A percentile compares a stretch with the other conserved stretches of the same genome.
These are phyloP conservation scores for Colletotrichum lentis DNA, from an alignment of 2,329 filamentous ascomycete species.

Conservation along the genomic window DNA sequence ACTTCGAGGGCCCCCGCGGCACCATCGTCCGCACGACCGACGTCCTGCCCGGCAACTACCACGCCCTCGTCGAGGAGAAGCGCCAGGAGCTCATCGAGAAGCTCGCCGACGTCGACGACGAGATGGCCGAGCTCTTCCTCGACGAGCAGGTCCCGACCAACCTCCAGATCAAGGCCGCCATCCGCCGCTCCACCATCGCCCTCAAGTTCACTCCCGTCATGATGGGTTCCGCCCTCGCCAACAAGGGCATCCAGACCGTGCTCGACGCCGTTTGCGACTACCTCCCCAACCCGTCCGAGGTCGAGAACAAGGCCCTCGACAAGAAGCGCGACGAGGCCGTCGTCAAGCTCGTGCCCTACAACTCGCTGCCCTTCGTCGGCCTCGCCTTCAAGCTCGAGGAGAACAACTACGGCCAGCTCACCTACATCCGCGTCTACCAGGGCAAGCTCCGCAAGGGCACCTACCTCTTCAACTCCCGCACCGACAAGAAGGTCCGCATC, in stretches of 20 bases:
- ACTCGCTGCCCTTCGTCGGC: conserved; percentile 91
- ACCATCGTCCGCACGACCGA: conserved; percentile 79
- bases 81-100: conserved; percentile 89
- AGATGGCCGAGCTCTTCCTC: conserved; percentile 94
- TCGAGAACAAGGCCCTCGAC: conserved; percentile 89
- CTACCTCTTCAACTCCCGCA: conserved; percentile 92
- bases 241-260: conserved; percentile 96
- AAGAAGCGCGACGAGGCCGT: conserved; percentile 78
- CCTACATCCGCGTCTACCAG: conserved; percentile 98
- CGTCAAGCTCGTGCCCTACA: conserved; percentile 91
- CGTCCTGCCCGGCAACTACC: conserved; percentile 82
- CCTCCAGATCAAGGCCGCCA: conserved; percentile 88
- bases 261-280: conserved; percentile 96
- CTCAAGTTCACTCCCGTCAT: conserved; percentile 93
- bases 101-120: conserved; percentile 95
- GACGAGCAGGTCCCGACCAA: conserved; percentile 83
- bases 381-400: conserved; percentile 99
- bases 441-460: conserved; percentile 87
- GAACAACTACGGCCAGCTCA: conserved; percentile 97
- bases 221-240: conserved; percentile 94
- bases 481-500: conserved; percentile 94
- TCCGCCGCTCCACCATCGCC: conserved; percentile 86
- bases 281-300: conserved; percentile 88
- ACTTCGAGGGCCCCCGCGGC: conserved; percentile 86
- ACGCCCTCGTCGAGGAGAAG: conserved; percentile 81